A percentile compares a stretch with the other conserved stretches of the same genome.
Evolutionary conservation across 352 stramenopile genomes (phyloP).

Genomic region (Paralagenidium karlingii): DNA sequence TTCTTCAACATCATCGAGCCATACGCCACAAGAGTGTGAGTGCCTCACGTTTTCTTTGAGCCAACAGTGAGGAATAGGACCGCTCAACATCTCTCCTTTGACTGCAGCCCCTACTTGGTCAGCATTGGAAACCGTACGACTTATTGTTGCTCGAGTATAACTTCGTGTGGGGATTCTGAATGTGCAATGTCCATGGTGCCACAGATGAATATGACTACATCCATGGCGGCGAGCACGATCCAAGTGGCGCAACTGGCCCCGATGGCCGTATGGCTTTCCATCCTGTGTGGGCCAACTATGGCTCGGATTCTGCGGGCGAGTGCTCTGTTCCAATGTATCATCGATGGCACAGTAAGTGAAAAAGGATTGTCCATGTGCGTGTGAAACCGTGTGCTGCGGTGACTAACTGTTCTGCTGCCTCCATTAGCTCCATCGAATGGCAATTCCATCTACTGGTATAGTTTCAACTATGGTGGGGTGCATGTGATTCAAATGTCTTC

Average conservation of each 20-base stretch:
- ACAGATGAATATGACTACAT: constrained; percentile 77
- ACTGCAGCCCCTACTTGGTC: constrained; percentile 74
- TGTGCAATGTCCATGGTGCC: not conserved
- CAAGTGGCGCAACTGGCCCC: constrained; percentile 21
- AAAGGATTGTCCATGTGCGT: no score
- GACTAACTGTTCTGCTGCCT: not conserved
- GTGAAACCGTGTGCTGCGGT: not conserved
- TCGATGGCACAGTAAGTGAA: constrained; percentile 25
- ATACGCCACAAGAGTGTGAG: constrained; percentile 45
- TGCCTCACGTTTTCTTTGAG: no score
- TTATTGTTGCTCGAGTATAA: no score
- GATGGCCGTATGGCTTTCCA: constrained; percentile 61
- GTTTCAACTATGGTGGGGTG: constrained; percentile 81
- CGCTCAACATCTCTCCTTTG: not conserved
- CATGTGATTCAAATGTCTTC: constrained; percentile 87
- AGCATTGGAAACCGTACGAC: constrained; percentile 71
- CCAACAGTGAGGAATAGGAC: not conserved
- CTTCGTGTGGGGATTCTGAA: not conserved
- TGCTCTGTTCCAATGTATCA: constrained; percentile 70
- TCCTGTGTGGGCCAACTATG: constrained; percentile 56
- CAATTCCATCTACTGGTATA: constrained; percentile 81
- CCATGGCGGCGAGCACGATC: constrained; percentile 32
- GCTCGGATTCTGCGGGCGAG: constrained; percentile 52
- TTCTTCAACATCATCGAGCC: constrained; percentile 65
- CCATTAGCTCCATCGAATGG: constrained; percentile 46